phyloP scores from a whole-genome alignment of 1,139 yeast genomes.

The Scheffersomyces titani region DNA sequence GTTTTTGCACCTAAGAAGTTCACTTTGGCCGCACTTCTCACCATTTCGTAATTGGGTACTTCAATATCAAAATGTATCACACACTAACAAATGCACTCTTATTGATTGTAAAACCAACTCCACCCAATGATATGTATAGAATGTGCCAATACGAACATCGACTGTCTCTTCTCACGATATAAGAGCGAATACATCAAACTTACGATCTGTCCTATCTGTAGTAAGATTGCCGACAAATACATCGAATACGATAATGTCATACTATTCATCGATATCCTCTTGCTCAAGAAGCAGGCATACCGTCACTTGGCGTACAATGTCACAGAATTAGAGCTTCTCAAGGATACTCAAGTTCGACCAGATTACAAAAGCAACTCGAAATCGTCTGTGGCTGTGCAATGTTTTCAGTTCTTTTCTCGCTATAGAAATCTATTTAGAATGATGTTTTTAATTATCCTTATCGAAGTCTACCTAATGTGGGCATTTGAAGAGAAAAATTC shows the following conservation, averaged over 20 bases:
- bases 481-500: slow-evolving; percentile 75
- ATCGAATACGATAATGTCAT: slow-evolving; percentile 87
- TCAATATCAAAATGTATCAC: neutral
- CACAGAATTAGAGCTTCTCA: slow-evolving; percentile 36
- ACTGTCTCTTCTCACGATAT: slow-evolving; percentile 67
- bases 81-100: neutral
- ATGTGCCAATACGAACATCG: slow-evolving; percentile 64
- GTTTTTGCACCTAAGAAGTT: neutral
- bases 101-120: neutral
- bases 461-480: slow-evolving; percentile 91
- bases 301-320: slow-evolving; percentile 83
- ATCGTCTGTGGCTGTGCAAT: neutral
- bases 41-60: slow-evolving; percentile 5
- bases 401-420: slow-evolving; percentile 4
- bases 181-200: slow-evolving; percentile 78
- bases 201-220: slow-evolving; percentile 75
- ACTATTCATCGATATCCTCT: slow-evolving; percentile 76
- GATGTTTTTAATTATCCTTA: slow-evolving; percentile 66
- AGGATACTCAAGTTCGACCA: slow-evolving; percentile 8
- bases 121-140: slow-evolving; percentile 81
- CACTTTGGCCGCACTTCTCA: neutral
- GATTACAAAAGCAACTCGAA: neutral
- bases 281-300: slow-evolving; percentile 87
- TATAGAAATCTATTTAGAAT: slow-evolving; percentile 46
- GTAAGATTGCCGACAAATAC: slow-evolving; percentile 81